Percentiles rank a stretch among this genome's conserved stretches.
These are phyloP conservation scores for Aspergillus brasiliensis DNA, from an alignment of 2,329 filamentous ascomycete species.

Conservation along the genomic window DNA sequence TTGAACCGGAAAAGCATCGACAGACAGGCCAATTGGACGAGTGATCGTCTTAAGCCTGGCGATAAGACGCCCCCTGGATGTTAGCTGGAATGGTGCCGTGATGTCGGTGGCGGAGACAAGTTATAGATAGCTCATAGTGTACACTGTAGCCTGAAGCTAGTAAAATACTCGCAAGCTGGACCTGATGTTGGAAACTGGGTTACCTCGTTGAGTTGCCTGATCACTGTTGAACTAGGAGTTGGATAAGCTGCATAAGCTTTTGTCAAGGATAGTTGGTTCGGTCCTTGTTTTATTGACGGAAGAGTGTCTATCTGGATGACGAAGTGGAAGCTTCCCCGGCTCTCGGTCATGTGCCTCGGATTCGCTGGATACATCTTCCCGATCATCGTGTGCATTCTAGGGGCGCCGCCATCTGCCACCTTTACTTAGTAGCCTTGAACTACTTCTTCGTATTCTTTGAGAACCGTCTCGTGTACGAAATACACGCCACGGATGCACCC, in stretches of 20 bases:
- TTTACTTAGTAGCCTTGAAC: not conserved
- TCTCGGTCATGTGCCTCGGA: not conserved
- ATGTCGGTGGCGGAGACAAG: conserved; percentile 8
- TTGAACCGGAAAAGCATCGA: not conserved
- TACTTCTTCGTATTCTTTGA: no score
- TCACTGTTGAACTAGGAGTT: not conserved
- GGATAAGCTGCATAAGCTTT: not conserved
- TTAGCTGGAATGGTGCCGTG: not conserved
- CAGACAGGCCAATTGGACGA: not conserved
- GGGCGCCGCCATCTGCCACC: not conserved
- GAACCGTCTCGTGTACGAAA: no score
- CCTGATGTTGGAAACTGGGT: not conserved
- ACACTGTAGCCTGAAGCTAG: not conserved
- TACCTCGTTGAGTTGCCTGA: not conserved
- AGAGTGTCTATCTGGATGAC: not conserved
- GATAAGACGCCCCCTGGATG: not conserved
- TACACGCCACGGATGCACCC: no score
- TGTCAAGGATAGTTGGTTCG: not conserved
- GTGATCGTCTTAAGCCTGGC: not conserved
- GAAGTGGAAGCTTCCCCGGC: not conserved
- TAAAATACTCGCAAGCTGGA: no score
- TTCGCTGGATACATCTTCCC: not conserved
- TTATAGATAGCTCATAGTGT: not conserved
- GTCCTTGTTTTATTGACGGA: not conserved
- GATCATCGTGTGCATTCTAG: not conserved